Base-by-base conservation (phyloP, 2,329 filamentous ascomycete species). In the Mycosphaerella sp. region DNA sequence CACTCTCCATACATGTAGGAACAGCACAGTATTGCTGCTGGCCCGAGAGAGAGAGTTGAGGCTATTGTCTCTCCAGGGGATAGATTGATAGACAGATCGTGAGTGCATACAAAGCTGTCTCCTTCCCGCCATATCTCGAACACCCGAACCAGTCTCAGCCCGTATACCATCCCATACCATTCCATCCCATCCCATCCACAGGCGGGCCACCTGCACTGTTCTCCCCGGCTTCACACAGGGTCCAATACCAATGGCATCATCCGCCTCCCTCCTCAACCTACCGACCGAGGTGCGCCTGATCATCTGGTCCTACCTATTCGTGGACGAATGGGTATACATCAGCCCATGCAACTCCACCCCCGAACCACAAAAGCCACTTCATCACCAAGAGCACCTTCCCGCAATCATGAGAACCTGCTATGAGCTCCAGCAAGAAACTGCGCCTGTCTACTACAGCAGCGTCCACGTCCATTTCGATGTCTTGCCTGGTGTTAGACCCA, bases 251-350 rank as follows among this genome's bases (percentile, higher is more conserved):
- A 51, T 50, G 48, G 29, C 14, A 34, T 44, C 48, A 10, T 23
- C 21, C 21, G 34, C 42, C 42, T 31, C 42, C 17, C 53, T 62
- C 10, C 52, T 60, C 21, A 47, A 45, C 39, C 43, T 62, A 2
- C 59, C 59, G 6, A 45, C 50, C 12, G 59, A 62, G 34, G 39
- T 60, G 23, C 48, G 59, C 7, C 45, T 59, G 7, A 43, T 43
- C 29, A 57, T 62, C 42, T 60, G 54, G 43, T 48, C 55, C 6
- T 55, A 51, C 42, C 53, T 62, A 36, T 56, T 58, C 46, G 26
- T 29, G 11, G 51, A 59, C 8, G 57, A 55, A 11, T 51, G 46
- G 44, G 17, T 46, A 14, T 51, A 59, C 45, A 55, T 60, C 48
- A 49, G 51, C 26, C 42, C 53, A 7, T 54, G 47, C 42, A 21